Evolutionary conservation across 805 yeast species (phyloP), one percentile per base, ranked within the genome.

Genomic region (Tetrapisispora taiwanensis): DNA sequence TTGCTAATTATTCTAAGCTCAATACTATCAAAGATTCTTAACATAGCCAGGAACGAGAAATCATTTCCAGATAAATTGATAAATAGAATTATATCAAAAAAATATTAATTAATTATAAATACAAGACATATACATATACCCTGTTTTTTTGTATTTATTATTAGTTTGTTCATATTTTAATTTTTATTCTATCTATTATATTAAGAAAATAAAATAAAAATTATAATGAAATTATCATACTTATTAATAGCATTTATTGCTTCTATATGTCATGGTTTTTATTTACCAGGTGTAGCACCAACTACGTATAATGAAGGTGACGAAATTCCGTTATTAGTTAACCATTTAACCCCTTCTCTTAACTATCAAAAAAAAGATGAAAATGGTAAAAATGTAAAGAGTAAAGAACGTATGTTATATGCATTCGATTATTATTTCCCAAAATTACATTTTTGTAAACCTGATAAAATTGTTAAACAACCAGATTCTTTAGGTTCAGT

Each of bases 261-360:
- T 13, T 15, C 33, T 3, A n/a, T 36, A 7, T 18, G 34, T n/a
- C 36, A 15, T 35, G 95, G 81, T 2, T 90, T 92, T 66, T 90
- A 92, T 60, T 70, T 92, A 45, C 97, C 97, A 0, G 97, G 97
- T 8, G 92, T 88, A 20, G 95, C 97, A 0, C 97, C 98, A 17
- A 84, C 94, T 1, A 82, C 90, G 41, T 92, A 90, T 59, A 69
- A 73, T 38, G 71, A 75, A 47, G 87, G 81, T 41, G 94, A 89
- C 43, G 52, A 58, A 3, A 79, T 92, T 41, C 86, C 90, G 14
- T 68, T 92, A 44, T 68, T 83, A 41, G 98, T 92, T 28, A 92
- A 92, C 60, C 94, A 88, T 56, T 76, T 92, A 54, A 86, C 96
- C 0, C 95, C 97, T 14, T 76, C 87, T 4, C 68, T 75, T 50